Evolutionary conservation across 2,329 filamentous ascomycete genomes (phyloP), one percentile per base, ranked within the genome.

Genomic region (Pseudocercospora vitis): DNA sequence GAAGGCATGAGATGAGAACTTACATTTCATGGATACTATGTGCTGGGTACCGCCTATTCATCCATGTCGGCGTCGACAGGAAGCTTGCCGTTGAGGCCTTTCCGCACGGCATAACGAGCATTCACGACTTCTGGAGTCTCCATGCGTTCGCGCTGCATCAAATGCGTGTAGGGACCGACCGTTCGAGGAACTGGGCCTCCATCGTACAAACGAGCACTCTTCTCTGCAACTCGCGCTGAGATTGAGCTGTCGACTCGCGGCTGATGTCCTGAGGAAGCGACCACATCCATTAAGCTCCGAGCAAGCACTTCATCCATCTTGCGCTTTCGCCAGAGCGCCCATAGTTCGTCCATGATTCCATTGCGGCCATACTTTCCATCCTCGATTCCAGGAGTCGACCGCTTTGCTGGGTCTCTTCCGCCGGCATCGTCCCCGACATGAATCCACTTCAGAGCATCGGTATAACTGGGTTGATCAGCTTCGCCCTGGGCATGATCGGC

Each of bases 251-350:
- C 45, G 12, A 48, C 16, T 6, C 44, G 16, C 7, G 52, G 37
- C 28, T 50, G 19, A 37, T 60, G 56, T 2, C 76, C 74, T 52
- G 75, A 68, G 7, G 31, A 59, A 3, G 81, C 75, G 14, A 80
- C 75, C 45, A 86, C 72, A 64, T 88, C 82, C 55, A 97, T 76
- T 47, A 99, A 74, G 62, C 84, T 82, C 55, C 82, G 85, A 0
- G 89, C 84, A 52, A 99, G 77, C 48, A 95, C 76, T 77, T 97
- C 94, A 65, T 97, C 91, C 62, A 97, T 88, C 77, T 96, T 96
- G 50, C 82, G 79, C 66, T 85, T 82, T 55, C 89, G 82, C 92
- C 94, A 99, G 18, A 84, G 75, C 56, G 81, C 78, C 94, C 94
- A 99, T 44, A 95, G 70, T 54, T 85, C 81, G 61, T 90, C 86